phyloP scores from a whole-genome alignment of 2,329 filamentous ascomycete species.

The Sporothrix sp. region DNA sequence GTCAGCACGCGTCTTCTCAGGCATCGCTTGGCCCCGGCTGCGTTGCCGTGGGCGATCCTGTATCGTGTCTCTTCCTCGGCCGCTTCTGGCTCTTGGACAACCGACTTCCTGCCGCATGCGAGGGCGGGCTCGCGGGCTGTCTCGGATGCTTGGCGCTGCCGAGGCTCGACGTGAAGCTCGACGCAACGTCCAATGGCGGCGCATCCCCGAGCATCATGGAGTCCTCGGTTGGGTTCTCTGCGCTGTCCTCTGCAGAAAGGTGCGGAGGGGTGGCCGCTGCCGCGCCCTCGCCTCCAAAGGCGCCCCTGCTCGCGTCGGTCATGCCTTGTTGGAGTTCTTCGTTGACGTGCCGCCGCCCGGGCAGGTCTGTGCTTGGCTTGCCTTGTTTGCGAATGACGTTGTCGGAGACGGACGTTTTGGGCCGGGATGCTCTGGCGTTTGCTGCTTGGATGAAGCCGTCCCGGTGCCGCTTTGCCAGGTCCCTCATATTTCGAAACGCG shows the following conservation, averaged over 20 bases:
- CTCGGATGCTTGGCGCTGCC: neutral
- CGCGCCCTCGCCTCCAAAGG: neutral
- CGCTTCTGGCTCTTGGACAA: neutral
- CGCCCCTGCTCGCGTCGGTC: no score
- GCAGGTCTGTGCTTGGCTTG: no score
- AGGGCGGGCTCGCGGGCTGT: neutral
- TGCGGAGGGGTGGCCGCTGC: neutral
- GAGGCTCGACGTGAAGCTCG: no score
- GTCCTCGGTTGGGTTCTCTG: neutral
- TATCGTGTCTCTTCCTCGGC: neutral
- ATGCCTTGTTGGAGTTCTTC: no score
- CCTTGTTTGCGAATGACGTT: neutral
- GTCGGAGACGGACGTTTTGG: neutral
- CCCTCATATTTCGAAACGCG: conserved; percentile 31
- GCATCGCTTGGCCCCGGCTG: neutral
- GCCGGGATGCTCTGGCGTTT: conserved; percentile 15
- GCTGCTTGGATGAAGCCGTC: conserved; percentile 23
- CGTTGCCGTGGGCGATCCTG: conserved; percentile 1
- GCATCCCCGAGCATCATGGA: neutral
- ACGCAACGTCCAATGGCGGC: no score
- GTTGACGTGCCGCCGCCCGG: no score
- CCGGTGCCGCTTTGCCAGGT: conserved; percentile 29
- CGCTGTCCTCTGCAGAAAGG: neutral
- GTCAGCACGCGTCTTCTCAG: neutral
- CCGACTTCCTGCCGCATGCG: neutral